Evolutionary conservation across 2,329 filamentous ascomycete genomes (phyloP), one percentile per base, ranked within the genome.

Genomic region (Colletotrichum coccodes): DNA sequence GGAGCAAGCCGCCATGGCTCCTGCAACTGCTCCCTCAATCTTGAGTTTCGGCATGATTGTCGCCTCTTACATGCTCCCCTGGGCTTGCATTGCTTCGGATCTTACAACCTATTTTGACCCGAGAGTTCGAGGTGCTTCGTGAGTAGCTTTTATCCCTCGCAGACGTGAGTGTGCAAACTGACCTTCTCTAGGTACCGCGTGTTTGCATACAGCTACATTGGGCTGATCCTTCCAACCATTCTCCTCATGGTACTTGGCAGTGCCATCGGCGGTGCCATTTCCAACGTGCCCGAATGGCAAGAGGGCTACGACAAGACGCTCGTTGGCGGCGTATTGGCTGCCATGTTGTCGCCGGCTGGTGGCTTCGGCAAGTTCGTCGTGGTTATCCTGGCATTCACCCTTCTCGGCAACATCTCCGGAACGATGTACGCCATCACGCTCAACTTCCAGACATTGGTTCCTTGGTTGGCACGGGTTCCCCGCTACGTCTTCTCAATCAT

Each of bases 281-380:
- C 84, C 28, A 87, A 85, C 70, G 81, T 86, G 2, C 82, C 86
- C 0, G 77, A 78, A 4, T 91, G 89, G 88, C 72, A 81, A n/a
- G 81, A 79, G 3, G 87, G 83, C 3, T 90, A 90, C 73, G 80
- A 85, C 3, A 72, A 78, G 50, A 87, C 85, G 44, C 83, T 84
- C 6, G 85, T 89, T 1, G 89, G 89, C 32, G 89, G 89, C 50
- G 85, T 90, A 4, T 79, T 91, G 14, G 85, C 84, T 9, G 87
- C 85, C 44, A 90, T 91, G 86, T 80, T 91, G 1, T 78, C 81
- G 2, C 84, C 86, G 4, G 85, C 84, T 0, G 87, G 87, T 49
- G 87, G 87, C 0, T 91, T 91, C 71, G 89, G 89, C 65, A 87
- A 87, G 70, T 90, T 91, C 71, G 79, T 90, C 21, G 84, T 88